These are phyloP conservation scores for Xylaria sp. DNA, from an alignment of 2,329 filamentous ascomycete species.

Conservation along the genomic window DNA sequence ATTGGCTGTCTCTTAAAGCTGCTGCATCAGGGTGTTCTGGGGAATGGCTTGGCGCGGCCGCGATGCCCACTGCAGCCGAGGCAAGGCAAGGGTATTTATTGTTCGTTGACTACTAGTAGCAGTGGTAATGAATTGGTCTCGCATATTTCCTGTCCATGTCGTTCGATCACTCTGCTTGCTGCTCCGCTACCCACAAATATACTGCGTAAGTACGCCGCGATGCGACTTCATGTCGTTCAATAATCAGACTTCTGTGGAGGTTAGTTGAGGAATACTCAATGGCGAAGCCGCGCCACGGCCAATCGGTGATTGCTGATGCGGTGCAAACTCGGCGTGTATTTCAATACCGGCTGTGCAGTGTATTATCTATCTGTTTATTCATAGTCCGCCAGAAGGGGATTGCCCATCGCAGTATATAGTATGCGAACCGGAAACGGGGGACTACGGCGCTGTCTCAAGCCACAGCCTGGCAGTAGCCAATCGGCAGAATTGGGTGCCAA, in stretches of 20 bases:
- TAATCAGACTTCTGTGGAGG: constrained; percentile 5
- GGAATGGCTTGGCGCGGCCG: constrained; percentile 28
- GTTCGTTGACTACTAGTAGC: background rate
- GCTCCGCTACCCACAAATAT: background rate
- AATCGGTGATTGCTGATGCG: constrained; percentile 23
- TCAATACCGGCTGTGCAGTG: background rate
- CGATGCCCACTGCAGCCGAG: constrained; percentile 8
- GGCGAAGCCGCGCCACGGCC: constrained; percentile 11
- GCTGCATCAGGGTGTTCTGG: constrained; percentile 26
- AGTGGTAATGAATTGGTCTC: constrained; percentile 2
- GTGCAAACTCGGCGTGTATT: constrained; percentile 26
- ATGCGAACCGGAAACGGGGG: constrained; percentile 20
- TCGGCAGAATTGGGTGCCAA: constrained; percentile 21
- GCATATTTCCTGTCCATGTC: constrained; percentile 22
- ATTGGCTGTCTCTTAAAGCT: constrained; percentile 17
- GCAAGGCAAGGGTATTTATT: constrained; percentile 2
- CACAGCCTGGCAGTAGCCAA: constrained; percentile 24
- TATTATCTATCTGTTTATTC: background rate
- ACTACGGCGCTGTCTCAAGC: constrained; percentile 28
- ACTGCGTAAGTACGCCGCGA: constrained; percentile 20
- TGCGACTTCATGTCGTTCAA: constrained; percentile 16
- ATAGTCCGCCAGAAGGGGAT: background rate
- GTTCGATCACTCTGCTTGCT: constrained; percentile 23
- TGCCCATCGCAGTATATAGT: background rate
- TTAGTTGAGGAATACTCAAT: constrained; percentile 5